phyloP scores from a whole-genome alignment of 208 protist genomes.

The Blechomonas ayalai region DNA sequence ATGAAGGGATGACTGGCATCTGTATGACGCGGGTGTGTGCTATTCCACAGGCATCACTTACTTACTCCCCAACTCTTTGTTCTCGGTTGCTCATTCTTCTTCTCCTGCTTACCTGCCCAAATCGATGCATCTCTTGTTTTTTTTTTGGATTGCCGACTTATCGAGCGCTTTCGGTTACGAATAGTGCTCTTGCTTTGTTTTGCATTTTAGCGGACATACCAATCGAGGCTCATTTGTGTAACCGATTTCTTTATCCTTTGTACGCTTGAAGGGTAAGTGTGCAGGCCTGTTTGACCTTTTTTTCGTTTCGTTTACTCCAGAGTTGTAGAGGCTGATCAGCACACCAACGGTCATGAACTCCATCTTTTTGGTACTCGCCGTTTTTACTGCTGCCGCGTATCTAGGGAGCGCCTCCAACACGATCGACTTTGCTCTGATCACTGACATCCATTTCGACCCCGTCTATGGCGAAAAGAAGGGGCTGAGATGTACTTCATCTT shows the following conservation, averaged over 20 bases:
- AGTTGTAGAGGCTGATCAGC: background rate
- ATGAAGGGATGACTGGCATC: too few relatives aligned
- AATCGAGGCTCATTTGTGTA: too few relatives aligned
- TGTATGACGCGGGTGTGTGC: too few relatives aligned
- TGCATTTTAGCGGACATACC: background rate
- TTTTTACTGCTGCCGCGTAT: background rate
- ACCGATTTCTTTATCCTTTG: too few relatives aligned
- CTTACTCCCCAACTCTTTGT: too few relatives aligned
- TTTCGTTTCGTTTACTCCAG: too few relatives aligned
- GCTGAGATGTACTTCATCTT: constrained; percentile 17
- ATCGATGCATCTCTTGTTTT: constrained; percentile 3
- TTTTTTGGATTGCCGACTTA: constrained; percentile 2
- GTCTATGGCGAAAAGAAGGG: constrained; percentile 36
- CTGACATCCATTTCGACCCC: constrained; percentile 81
- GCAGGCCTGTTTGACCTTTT: too few relatives aligned
- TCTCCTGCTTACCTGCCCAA: background rate
- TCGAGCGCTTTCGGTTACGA: background rate
- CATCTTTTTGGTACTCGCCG: background rate
- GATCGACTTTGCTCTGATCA: constrained; percentile 33
- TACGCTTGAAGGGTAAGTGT: too few relatives aligned
- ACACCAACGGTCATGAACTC: background rate
- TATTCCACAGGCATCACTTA: too few relatives aligned
- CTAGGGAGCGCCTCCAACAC: background rate
- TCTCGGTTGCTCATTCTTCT: background rate
- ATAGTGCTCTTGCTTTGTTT: background rate